Percentiles rank a stretch among this genome's conserved stretches.
phyloP scores from a whole-genome alignment of 2,329 filamentous ascomycete genomes.

The Pseudogymnoascus sp. region DNA sequence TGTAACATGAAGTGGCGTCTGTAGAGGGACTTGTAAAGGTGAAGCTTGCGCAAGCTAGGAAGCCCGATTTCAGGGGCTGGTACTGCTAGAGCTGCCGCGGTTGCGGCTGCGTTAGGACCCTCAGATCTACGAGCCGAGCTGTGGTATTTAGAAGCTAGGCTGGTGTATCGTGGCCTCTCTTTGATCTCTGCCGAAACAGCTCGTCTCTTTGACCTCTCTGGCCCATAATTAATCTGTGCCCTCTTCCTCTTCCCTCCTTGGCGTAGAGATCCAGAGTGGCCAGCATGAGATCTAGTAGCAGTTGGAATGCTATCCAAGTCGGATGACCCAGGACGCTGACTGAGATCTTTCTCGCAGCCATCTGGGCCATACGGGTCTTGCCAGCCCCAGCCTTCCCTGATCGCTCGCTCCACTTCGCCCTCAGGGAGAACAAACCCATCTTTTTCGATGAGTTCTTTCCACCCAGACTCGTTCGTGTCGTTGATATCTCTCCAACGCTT shows the following conservation, averaged over 20 bases:
- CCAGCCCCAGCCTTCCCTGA: slow-evolving; percentile 94
- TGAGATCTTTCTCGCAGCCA: slow-evolving; percentile 75
- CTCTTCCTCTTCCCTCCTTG: slow-evolving; percentile 26
- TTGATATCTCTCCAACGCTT: slow-evolving; percentile 88
- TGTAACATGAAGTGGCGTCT: slow-evolving; percentile 86
- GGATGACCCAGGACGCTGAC: slow-evolving; percentile 45
- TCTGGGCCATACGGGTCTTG: slow-evolving; percentile 72
- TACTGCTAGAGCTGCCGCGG: slow-evolving; percentile 72
- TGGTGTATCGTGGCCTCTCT: slow-evolving; percentile 17
- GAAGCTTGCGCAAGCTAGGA: slow-evolving; percentile 68
- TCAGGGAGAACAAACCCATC: slow-evolving; percentile 73
- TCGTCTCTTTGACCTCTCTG: slow-evolving; percentile 25
- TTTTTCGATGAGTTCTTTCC: slow-evolving; percentile 83
- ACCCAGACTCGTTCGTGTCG: slow-evolving; percentile 88
- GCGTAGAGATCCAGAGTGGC: neutral
- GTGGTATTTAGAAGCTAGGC: slow-evolving; percentile 19
- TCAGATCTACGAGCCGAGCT: slow-evolving; percentile 44
- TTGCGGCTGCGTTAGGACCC: slow-evolving; percentile 79
- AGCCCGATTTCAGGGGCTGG: slow-evolving; percentile 75
- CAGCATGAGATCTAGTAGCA: slow-evolving; percentile 13
- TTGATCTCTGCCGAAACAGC: slow-evolving; percentile 22
- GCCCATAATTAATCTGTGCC: slow-evolving; percentile 13
- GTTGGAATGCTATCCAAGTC: slow-evolving; percentile 29
- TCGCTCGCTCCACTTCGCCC: slow-evolving; percentile 77
- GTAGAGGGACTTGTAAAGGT: slow-evolving; percentile 94